Base-by-base conservation (phyloP, 768 basidiomycete genomes). In the Lentinula lateritia region DNA sequence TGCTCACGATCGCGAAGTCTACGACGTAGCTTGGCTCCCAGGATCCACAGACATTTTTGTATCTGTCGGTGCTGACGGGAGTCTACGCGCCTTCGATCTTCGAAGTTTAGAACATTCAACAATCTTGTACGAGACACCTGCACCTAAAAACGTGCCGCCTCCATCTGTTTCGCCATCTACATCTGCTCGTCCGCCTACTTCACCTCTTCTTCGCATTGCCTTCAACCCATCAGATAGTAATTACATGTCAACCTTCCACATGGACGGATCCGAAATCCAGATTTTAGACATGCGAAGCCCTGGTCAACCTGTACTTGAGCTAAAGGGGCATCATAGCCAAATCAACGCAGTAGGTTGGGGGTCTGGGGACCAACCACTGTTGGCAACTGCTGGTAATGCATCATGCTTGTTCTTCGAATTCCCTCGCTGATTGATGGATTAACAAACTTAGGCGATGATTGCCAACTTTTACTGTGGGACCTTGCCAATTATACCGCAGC, bases 21-120 rank as follows among this genome's bases (percentile, higher is more conserved):
- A 95, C 76, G 95, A 98, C 71, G 95, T 97, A 45, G 95, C 94
- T n/a, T 99, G 97, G 96, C 83, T 98, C 12, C 97, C 97, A 5
- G 85, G 88, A 28, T 95, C 93, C 8, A 93, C 93, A 12, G 95
- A 98, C 71, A 93, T 98, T 65, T 99, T 99, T 71, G 95, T 98
- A 41, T 97, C 95, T 5, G 97, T 98, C 28, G 97, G 97, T 23
- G 96, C 96, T 35, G 97, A 99, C 70, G 97, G 97, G 10, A 93
- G 91, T 65, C 77, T 98, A 55, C 91, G 97, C 57, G 95, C 96
- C 12, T 99, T 98, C 73, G 97, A 99, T 74, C 80, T 99, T 60
- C 88, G 97, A 53, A 93, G 92, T 66, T 82, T 99, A 50, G 97
- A 99, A 72, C 97, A 98, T 74, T 97, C 94, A 12, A 99, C 97